phyloP scores from a whole-genome alignment of 805 yeast species.

The Lipomyces yamanashiensis region DNA sequence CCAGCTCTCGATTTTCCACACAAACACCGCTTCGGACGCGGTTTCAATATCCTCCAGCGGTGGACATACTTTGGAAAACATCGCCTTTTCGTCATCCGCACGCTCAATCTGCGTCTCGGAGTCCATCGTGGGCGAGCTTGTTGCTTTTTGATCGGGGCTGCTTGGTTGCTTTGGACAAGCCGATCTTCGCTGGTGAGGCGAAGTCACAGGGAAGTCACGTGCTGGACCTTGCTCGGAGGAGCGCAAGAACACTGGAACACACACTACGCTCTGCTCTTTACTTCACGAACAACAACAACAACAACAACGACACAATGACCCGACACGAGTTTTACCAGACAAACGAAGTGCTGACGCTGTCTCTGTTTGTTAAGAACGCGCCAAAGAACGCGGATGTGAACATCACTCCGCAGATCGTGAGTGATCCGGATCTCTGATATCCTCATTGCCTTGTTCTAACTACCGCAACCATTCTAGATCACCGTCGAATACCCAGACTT shows the following conservation, averaged over 20 bases:
- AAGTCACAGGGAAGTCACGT: neutral
- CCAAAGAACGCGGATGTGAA: slow-evolving; percentile 56
- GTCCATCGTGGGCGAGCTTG: neutral
- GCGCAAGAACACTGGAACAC: too few species aligned
- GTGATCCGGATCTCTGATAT: neutral
- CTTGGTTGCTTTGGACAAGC: neutral
- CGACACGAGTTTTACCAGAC: slow-evolving; percentile 78
- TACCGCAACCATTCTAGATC: neutral
- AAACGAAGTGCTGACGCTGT: slow-evolving; percentile 58
- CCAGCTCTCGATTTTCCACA: slow-evolving; percentile 50
- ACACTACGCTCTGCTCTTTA: neutral
- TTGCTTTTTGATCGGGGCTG: neutral
- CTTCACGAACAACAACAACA: neutral
- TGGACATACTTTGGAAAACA: slow-evolving; percentile 29
- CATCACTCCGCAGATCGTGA: slow-evolving; percentile 40
- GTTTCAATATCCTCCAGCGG: slow-evolving; percentile 41
- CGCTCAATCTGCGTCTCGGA: neutral
- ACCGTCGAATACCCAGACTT: slow-evolving; percentile 51
- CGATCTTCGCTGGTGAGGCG: neutral
- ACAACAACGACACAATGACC: neutral
- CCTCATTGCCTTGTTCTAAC: neutral
- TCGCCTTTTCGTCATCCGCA: slow-evolving; percentile 21
- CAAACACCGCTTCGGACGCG: slow-evolving; percentile 35
- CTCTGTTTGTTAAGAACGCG: slow-evolving; percentile 72
- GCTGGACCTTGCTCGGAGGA: neutral